These are phyloP conservation scores for Metschnikowia continentalis DNA, from an alignment of 805 yeast genomes.

Conservation along the genomic window DNA sequence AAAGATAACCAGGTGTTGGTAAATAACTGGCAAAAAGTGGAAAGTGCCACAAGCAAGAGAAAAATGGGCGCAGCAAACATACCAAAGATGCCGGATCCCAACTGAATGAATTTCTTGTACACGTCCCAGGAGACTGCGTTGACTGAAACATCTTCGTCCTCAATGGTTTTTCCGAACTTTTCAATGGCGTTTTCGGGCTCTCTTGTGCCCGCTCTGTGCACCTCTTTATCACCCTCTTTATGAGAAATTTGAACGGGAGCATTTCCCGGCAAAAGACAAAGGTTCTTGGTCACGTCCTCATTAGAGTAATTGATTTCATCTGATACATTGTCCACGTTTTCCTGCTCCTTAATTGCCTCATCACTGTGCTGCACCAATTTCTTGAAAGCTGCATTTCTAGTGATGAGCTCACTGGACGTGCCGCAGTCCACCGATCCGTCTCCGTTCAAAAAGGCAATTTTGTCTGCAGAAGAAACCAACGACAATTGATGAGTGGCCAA, in stretches of 20 bases:
- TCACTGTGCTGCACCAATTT: slow-evolving; percentile 47
- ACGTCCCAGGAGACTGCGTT: slow-evolving; percentile 39
- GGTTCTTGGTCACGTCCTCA: slow-evolving; percentile 3
- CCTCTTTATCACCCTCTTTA: neutral
- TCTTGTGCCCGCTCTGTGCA: slow-evolving; percentile 3
- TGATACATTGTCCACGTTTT: slow-evolving; percentile 25
- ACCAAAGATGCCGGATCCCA: slow-evolving; percentile 39
- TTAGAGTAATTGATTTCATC: slow-evolving; percentile 6
- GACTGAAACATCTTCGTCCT: slow-evolving; percentile 35
- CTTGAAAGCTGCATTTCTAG: slow-evolving; percentile 43
- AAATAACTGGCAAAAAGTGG: slow-evolving; percentile 40
- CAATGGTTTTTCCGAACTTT: slow-evolving; percentile 26
- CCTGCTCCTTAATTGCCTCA: slow-evolving; percentile 22
- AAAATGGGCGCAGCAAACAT: slow-evolving; percentile 31
- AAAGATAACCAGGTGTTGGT: slow-evolving; percentile 44
- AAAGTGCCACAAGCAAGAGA: slow-evolving; percentile 27
- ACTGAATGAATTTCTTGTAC: slow-evolving; percentile 33
- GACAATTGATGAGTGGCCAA: slow-evolving; percentile 44
- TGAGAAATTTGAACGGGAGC: neutral
- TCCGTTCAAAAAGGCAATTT: slow-evolving; percentile 36
- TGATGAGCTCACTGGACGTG: slow-evolving; percentile 26
- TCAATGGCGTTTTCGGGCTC: neutral
- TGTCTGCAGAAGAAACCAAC: slow-evolving; percentile 35
- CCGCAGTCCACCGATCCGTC: slow-evolving; percentile 41
- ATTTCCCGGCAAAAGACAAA: slow-evolving; percentile 9